Evolutionary conservation across 805 yeast species (phyloP), one percentile per base, ranked within the genome.

Genomic region (Saccharomycopsis sp.): DNA sequence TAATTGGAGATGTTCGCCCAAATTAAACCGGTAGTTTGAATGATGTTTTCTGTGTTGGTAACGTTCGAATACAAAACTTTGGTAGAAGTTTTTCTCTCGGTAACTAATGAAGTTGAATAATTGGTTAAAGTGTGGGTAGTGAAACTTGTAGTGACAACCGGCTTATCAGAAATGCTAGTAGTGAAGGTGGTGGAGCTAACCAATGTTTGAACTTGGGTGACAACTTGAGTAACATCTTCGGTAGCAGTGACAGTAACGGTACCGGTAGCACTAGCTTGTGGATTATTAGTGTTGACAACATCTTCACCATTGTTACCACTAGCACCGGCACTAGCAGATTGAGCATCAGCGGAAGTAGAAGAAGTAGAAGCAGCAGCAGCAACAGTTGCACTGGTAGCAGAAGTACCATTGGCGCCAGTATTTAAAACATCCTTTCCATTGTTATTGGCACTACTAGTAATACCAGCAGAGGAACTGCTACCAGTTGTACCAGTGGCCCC

Each of bases 1-100:
- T 39, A 39, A 19, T 34, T 34, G 13, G 37, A 19, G 21, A 39
- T 28, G 24, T 19, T 14, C 8, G 42, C 13, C 4, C 34, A 17
- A 21, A 39, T 21, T 5, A 39, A n/a, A 28, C 42, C 42, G 8
- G 42, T 39, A 17, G 42, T 39, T 5, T 24, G 20, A 39, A 39
- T 39, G 7, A 19, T 8, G 6, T 17, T 27, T 14, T 17, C 20
- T 5, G 20, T 39, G 21, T 19, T 39, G 35, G 17, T 14, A 20
- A 20, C 17, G 11, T 17, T 14, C 20, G 35, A 9, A 8, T 5
- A 7, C 9, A 14, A 9, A 14, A 6, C 6, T 8, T 17, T 6
- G 35, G 35, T 9, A 20, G 19, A 6, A 20, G 35, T 31, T 9
- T 14, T 8, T 17, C 17, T 31, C 20, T 31, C 14, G 35, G 14